These are phyloP conservation scores for Pseudomicrostroma phylloplanum DNA, from an alignment of 1,284 basidiomycete genomes.

Conservation along the genomic window DNA sequence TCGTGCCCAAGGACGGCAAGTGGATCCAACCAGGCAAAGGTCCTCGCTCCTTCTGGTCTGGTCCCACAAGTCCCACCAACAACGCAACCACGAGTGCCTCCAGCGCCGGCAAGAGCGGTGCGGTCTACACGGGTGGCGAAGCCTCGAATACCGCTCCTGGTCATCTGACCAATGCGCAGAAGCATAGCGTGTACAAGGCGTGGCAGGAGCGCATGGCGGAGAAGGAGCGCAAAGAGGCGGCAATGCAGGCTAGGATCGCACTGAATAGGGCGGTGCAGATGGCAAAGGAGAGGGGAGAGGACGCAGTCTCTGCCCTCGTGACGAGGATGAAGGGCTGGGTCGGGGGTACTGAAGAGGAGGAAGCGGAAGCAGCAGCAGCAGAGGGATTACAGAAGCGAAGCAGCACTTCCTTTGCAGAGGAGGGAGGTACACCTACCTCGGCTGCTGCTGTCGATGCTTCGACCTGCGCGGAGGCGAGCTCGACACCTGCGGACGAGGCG, in stretches of 20 bases:
- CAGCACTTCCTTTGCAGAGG: too few relatives aligned
- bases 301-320: not conserved
- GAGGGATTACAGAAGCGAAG: too few relatives aligned
- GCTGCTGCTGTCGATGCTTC: too few relatives aligned
- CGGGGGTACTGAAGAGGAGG: not conserved
- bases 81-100: conserved; percentile 16
- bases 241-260: not conserved
- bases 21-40: conserved; percentile 34
- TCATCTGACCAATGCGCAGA: conserved; percentile 41
- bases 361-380: too few relatives aligned
- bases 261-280: not conserved
- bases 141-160: conserved; percentile 20
- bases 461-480: too few relatives aligned
- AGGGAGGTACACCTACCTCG: too few relatives aligned
- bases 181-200: conserved; percentile 26
- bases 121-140: conserved; percentile 38
- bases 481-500: too few relatives aligned
- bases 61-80: conserved; percentile 5
- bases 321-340: not conserved
- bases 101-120: conserved; percentile 16
- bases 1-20: conserved; percentile 33
- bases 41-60: conserved; percentile 30
- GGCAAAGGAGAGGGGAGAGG: not conserved
- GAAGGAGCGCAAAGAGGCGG: not conserved
- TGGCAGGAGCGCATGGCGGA: conserved; percentile 19